phyloP scores from a whole-genome alignment of 202 grass and related monocot genomes.

The Elaeis oleifera region DNA sequence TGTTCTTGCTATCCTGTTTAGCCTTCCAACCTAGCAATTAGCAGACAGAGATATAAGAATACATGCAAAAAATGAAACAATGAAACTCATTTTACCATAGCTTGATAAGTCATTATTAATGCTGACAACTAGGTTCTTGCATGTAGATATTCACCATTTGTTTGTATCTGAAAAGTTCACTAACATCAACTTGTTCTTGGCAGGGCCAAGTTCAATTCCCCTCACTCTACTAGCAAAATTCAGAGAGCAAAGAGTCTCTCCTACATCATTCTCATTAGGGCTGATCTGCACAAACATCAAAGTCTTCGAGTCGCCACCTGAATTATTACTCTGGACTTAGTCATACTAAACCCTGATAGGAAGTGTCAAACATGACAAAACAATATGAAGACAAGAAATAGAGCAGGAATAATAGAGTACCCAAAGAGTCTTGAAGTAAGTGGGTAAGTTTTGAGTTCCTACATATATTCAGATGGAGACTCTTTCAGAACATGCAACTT shows the following conservation, averaged over 20 bases:
- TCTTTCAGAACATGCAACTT: neutral
- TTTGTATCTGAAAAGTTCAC: slow-evolving; percentile 81
- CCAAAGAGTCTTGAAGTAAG: slow-evolving; percentile 87
- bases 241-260: slow-evolving; percentile 92
- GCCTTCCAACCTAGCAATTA: slow-evolving; percentile 63
- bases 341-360: neutral
- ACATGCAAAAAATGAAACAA: neutral
- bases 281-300: slow-evolving; percentile 99
- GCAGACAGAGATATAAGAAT: neutral
- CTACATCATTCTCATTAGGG: slow-evolving; percentile 81
- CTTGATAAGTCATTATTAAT: neutral
- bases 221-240: slow-evolving; percentile 93
- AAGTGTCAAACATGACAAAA: slow-evolving; percentile 6
- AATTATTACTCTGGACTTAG: slow-evolving; percentile 24
- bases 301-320: slow-evolving; percentile 95
- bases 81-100: neutral
- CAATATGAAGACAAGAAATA: neutral
- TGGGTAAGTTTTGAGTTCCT: slow-evolving; percentile 96
- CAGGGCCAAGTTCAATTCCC: slow-evolving; percentile 89
- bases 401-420: slow-evolving; percentile 24
- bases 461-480: slow-evolving; percentile 16
- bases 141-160: slow-evolving; percentile 23
- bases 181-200: slow-evolving; percentile 77
- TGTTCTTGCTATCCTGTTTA: slow-evolving; percentile 73
- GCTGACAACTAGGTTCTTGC: too few species aligned